A percentile compares a stretch with the other conserved stretches of the same genome.
Conservation (phyloP, 371 early-diverging fungal genomes). For the Haplosporangium sp. region DNA sequence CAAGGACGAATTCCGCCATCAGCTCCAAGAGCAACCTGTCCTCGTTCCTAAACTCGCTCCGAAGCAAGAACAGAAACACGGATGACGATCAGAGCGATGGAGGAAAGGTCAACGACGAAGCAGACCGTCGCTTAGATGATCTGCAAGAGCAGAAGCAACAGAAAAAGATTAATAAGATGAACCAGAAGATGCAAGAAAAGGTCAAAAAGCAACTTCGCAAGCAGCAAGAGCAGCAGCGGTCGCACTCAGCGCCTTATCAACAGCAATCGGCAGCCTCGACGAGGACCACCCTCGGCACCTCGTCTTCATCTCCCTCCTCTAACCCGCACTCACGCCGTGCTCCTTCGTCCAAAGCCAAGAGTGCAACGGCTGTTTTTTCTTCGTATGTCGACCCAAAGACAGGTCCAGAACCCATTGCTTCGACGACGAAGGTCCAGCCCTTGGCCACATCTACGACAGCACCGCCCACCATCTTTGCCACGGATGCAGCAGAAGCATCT, state of each 20-base stretch:
- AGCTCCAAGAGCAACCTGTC: slow-evolving; percentile 25
- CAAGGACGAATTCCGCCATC: neutral
- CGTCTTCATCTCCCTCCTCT: neutral
- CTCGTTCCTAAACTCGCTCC: slow-evolving; percentile 17
- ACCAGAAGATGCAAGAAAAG: slow-evolving; percentile 15
- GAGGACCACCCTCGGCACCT: neutral
- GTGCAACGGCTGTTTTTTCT: neutral
- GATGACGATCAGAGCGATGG: neutral
- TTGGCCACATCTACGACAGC: neutral
- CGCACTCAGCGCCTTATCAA: slow-evolving; percentile 1
- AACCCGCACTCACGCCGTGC: neutral
- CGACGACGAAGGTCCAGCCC: neutral
- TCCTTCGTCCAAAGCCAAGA: neutral
- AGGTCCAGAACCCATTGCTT: neutral
- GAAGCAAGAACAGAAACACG: slow-evolving; percentile 4
- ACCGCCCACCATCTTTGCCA: neutral
- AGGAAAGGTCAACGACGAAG: neutral
- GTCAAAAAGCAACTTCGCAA: slow-evolving; percentile 12
- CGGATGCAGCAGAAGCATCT: neutral
- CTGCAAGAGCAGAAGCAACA: slow-evolving; percentile 27
- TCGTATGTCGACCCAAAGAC: neutral
- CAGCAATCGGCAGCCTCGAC: neutral
- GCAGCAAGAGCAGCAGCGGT: slow-evolving; percentile 6
- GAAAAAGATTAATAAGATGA: slow-evolving; percentile 17
- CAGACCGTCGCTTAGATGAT: slow-evolving; percentile 2